A percentile compares a stretch with the other conserved stretches of the same genome.
Conservation (phyloP, 331 rosid species). For the Arachis monticola region DNA sequence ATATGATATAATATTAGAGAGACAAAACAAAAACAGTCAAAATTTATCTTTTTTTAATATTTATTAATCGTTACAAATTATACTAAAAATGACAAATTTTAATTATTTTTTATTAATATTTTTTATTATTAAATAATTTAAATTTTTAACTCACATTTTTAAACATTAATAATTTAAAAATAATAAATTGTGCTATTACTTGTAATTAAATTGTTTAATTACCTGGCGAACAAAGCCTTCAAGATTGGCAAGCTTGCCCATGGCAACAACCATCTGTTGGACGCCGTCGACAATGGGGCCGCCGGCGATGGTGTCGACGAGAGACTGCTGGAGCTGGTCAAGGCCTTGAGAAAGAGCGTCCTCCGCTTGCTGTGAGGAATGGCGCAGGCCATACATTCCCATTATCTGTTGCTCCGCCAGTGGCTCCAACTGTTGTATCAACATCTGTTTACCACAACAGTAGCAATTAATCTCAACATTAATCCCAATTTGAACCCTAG, state of each 20-base stretch:
- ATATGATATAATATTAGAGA: no score
- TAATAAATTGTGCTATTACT: no score
- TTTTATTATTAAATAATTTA: no score
- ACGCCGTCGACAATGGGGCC: slow-evolving; percentile 66
- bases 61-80: no score
- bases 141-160: no score
- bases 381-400: slow-evolving; percentile 79
- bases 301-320: slow-evolving; percentile 74
- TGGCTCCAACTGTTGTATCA: slow-evolving; percentile 79
- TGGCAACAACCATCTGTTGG: slow-evolving; percentile 87
- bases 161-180: no score
- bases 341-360: slow-evolving; percentile 92
- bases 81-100: no score
- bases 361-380: slow-evolving; percentile 83
- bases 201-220: neutral
- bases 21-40: no score
- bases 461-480: no score
- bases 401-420: slow-evolving; percentile 86
- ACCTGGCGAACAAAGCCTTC: slow-evolving; percentile 97
- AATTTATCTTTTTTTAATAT: no score
- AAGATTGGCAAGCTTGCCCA: slow-evolving; percentile 77
- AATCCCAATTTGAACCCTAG: no score
- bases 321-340: slow-evolving; percentile 91
- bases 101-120: no score
- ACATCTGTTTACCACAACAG: slow-evolving; percentile 65